Evolutionary conservation across 1,284 basidiomycete species (phyloP).

Genomic region (Chiua sp.): DNA sequence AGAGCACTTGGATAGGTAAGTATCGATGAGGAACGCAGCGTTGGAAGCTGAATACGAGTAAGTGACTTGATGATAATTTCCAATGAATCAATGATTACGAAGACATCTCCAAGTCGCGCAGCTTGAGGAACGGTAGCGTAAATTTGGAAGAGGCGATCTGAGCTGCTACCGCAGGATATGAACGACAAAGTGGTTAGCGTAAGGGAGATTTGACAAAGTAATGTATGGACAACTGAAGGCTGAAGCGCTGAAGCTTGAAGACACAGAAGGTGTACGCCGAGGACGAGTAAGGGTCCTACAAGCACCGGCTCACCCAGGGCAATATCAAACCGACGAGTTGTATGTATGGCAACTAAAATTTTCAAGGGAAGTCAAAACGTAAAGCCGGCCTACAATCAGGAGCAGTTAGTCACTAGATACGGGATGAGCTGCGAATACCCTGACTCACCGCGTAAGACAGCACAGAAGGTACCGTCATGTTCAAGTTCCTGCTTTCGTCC

Average conservation of each 20-base stretch:
- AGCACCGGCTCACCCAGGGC: too few species aligned
- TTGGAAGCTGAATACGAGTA: conserved; percentile 11
- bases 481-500: conserved; percentile 14
- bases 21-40: conserved; percentile 18
- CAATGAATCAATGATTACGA: conserved; percentile 15
- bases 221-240: conserved; percentile 21
- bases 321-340: too few species aligned
- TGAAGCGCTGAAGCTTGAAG: too few species aligned
- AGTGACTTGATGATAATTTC: conserved; percentile 10
- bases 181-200: conserved; percentile 21
- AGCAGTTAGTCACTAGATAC: neutral
- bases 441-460: conserved; percentile 22
- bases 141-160: conserved; percentile 4
- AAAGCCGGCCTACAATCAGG: conserved; percentile 37
- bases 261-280: too few species aligned
- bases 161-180: neutral
- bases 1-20: conserved; percentile 12
- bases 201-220: conserved; percentile 20
- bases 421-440: neutral
- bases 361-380: too few species aligned
- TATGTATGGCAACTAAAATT: too few species aligned
- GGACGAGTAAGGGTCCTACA: too few species aligned
- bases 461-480: conserved; percentile 17
- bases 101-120: conserved; percentile 17
- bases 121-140: conserved; percentile 13